A percentile compares a stretch with the other conserved stretches of the same genome.
Evolutionary conservation across 805 yeast genomes (phyloP).

Genomic region (Hanseniaspora meyeri): DNA sequence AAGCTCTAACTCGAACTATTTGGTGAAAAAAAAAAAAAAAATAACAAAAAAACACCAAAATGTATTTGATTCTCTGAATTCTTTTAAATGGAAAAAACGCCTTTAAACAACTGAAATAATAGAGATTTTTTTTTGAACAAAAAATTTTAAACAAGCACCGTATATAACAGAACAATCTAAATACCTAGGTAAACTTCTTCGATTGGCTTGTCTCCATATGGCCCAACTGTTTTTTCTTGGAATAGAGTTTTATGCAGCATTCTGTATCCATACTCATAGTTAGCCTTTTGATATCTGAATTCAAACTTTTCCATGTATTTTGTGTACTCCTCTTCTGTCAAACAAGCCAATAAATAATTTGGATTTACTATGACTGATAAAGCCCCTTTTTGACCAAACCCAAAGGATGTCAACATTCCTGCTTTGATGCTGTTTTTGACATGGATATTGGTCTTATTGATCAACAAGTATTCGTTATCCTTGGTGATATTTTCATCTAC

Average conservation of each 20-base stretch:
- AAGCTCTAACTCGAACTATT: too few relatives aligned
- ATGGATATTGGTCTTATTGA: constrained; percentile 75
- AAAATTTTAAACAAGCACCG: too few relatives aligned
- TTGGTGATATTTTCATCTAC: constrained; percentile 56
- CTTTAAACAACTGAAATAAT: too few relatives aligned
- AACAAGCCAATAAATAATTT: constrained; percentile 70
- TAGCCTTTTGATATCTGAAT: constrained; percentile 68
- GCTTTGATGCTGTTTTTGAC: constrained; percentile 73
- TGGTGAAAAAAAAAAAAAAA: too few relatives aligned
- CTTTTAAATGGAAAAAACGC: too few relatives aligned
- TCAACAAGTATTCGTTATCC: constrained; percentile 66
- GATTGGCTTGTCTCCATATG: constrained; percentile 57
- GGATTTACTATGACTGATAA: constrained; percentile 78
- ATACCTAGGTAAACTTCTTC: constrained; percentile 89
- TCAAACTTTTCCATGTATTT: constrained; percentile 52
- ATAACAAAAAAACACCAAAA: too few relatives aligned
- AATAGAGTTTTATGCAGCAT: constrained; percentile 73
- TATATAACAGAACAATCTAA: not conserved
- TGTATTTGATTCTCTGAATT: too few relatives aligned
- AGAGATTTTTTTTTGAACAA: too few relatives aligned
- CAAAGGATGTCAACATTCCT: constrained; percentile 83
- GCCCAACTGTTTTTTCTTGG: constrained; percentile 74
- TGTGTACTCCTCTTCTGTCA: constrained; percentile 55
- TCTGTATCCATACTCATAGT: constrained; percentile 51
- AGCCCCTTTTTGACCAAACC: constrained; percentile 96